Percentiles rank a stretch among this genome's conserved stretches.
phyloP scores from a whole-genome alignment of 768 basidiomycete species.

The Leccinum subgranulosum region DNA sequence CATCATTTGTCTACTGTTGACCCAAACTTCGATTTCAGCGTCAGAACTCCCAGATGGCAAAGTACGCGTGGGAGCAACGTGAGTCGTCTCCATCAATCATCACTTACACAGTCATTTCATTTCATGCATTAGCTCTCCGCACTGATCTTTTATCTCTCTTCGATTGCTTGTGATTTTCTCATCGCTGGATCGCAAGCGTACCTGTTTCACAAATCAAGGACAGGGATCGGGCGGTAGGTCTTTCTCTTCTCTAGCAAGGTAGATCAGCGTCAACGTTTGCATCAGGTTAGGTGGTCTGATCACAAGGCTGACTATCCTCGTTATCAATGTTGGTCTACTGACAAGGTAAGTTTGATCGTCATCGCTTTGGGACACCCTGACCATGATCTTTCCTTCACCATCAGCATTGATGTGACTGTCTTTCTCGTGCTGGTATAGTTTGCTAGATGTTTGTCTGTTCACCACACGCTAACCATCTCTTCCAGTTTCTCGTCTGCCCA shows the following conservation, averaged over 20 bases:
- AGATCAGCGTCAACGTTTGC: background rate
- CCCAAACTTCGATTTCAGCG: constrained; percentile 6
- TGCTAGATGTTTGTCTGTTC: background rate
- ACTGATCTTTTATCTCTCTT: constrained; percentile 31
- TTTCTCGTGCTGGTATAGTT: constrained; percentile 25
- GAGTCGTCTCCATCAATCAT: background rate
- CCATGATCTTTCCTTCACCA: background rate
- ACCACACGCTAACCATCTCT: background rate
- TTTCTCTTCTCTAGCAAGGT: background rate
- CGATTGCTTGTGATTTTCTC: constrained; percentile 32
- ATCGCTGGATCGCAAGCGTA: constrained; percentile 35
- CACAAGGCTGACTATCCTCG: constrained; percentile 31
- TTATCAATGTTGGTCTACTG: constrained; percentile 35
- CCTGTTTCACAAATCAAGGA: constrained; percentile 30
- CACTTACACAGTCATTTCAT: background rate
- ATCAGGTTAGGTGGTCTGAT: constrained; percentile 32
- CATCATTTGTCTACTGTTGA: background rate
- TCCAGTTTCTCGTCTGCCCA: constrained; percentile 35
- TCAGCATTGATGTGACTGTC: constrained; percentile 29
- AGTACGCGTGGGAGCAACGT: constrained; percentile 32
- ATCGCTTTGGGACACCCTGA: background rate
- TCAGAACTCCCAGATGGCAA: constrained; percentile 32
- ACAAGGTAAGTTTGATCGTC: constrained; percentile 27
- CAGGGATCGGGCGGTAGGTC: constrained; percentile 28
- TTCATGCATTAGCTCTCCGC: constrained; percentile 25